Evolutionary conservation across 768 basidiomycete genomes (phyloP).

Genomic region (Lactifluus hygrophoroides): DNA sequence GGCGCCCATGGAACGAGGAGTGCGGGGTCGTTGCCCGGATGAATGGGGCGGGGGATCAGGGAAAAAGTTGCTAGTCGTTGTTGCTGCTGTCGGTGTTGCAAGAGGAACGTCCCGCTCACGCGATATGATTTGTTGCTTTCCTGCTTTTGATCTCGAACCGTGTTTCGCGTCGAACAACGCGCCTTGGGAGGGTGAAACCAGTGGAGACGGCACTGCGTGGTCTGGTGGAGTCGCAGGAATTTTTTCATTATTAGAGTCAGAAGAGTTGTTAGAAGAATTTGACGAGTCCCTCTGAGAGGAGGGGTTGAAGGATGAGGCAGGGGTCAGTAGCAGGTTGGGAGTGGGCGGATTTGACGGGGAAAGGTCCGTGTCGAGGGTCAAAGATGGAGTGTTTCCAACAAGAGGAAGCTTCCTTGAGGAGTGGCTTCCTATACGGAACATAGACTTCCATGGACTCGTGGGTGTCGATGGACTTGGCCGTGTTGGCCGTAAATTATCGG

Average conservation of each 20-base stretch:
- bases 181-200: slow-evolving; percentile 21
- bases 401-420: slow-evolving; percentile 51
- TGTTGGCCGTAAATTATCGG: slow-evolving; percentile 14
- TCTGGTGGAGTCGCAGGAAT: slow-evolving; percentile 19
- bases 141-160: slow-evolving; percentile 25
- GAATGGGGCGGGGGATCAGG: slow-evolving; percentile 27
- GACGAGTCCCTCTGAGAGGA: slow-evolving; percentile 61
- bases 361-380: slow-evolving; percentile 46
- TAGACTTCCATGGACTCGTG: slow-evolving; percentile 52
- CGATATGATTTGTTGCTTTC: slow-evolving; percentile 26
- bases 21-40: slow-evolving; percentile 37
- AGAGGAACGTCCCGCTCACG: slow-evolving; percentile 30
- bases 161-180: slow-evolving; percentile 15
- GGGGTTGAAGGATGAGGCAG: slow-evolving; percentile 44
- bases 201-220: slow-evolving; percentile 20
- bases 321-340: slow-evolving; percentile 43
- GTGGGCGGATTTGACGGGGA: slow-evolving; percentile 33
- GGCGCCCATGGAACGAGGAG: slow-evolving; percentile 60
- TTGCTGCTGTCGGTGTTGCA: slow-evolving; percentile 30
- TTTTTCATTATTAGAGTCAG: slow-evolving; percentile 48
- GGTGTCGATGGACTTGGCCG: slow-evolving; percentile 17
- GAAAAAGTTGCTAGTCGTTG: slow-evolving; percentile 43
- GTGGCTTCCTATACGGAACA: slow-evolving; percentile 58
- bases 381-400: slow-evolving; percentile 30
- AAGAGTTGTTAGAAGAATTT: slow-evolving; percentile 72